These are phyloP conservation scores for Triticum dicoccoides DNA, from an alignment of 176 grass and related monocot genomes.

Conservation along the genomic window DNA sequence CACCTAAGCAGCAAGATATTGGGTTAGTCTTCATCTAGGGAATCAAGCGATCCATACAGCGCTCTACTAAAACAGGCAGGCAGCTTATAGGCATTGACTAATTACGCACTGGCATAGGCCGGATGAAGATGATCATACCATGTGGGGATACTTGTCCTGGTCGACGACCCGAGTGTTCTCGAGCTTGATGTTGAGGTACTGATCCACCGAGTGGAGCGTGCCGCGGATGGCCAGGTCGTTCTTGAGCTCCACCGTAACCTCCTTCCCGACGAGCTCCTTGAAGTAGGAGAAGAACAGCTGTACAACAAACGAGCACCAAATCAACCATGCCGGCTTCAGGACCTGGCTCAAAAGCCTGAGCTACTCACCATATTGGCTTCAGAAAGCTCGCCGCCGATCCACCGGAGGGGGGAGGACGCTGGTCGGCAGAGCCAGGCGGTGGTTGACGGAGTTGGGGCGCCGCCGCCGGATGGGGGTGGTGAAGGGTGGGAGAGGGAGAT, in stretches of 20 bases:
- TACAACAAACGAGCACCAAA: background rate
- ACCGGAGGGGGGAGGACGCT: background rate
- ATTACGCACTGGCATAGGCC: background rate
- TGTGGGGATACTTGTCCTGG: slow-evolving; percentile 92
- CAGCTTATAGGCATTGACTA: background rate
- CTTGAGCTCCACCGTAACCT: slow-evolving; percentile 95
- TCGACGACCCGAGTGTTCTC: slow-evolving; percentile 90
- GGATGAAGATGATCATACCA: slow-evolving; percentile 45
- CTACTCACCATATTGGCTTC: slow-evolving; percentile 24
- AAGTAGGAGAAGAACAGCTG: slow-evolving; percentile 99
- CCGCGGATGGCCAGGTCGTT: slow-evolving; percentile 90
- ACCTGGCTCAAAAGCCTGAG: background rate
- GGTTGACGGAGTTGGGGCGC: background rate
- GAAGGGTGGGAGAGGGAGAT: background rate
- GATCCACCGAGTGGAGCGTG: slow-evolving; percentile 89
- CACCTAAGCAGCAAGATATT: background rate
- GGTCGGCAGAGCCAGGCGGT: background rate
- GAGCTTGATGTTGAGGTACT: slow-evolving; percentile 98
- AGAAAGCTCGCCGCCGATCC: background rate
- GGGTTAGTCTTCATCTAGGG: background rate
- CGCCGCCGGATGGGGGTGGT: background rate
- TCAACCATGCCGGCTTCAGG: background rate
- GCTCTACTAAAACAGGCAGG: background rate
- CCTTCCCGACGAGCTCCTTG: slow-evolving; percentile 97
- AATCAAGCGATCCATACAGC: background rate